phyloP scores from a whole-genome alignment of 2,329 filamentous ascomycete species.

The Talaromyces sp. region DNA sequence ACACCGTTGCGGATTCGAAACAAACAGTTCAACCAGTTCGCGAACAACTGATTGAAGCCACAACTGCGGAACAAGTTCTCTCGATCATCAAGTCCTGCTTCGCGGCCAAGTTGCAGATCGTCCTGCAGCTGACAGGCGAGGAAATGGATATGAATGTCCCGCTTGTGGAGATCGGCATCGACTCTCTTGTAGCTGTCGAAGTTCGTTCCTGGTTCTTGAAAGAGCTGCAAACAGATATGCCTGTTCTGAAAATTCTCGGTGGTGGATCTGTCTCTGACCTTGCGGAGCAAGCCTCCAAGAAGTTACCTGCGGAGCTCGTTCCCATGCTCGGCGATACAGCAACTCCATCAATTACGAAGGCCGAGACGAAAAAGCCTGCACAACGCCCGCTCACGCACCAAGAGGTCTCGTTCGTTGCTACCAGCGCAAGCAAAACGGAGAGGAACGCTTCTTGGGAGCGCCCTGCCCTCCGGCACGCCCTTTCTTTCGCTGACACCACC shows the following conservation, averaged over 20 bases:
- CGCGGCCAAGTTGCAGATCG: slow-evolving; percentile 27
- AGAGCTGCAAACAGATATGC: slow-evolving; percentile 17
- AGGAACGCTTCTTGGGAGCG: no score
- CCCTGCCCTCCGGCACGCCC: no score
- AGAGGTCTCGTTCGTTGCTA: no score
- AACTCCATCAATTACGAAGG: neutral
- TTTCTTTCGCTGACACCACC: no score
- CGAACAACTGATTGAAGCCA: neutral
- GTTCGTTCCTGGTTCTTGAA: slow-evolving; percentile 36
- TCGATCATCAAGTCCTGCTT: neutral
- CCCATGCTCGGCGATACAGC: neutral
- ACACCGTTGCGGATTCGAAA: no score
- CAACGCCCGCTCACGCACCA: no score
- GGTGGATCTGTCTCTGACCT: slow-evolving; percentile 14
- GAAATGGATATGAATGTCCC: slow-evolving; percentile 41
- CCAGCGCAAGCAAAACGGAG: no score
- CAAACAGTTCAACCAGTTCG: neutral
- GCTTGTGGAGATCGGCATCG: slow-evolving; percentile 30
- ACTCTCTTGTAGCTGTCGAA: slow-evolving; percentile 11
- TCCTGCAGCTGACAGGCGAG: slow-evolving; percentile 39
- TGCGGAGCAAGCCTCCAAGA: no score
- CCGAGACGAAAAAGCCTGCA: no score
- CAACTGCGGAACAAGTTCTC: neutral
- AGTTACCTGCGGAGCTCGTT: no score
- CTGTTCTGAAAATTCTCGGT: slow-evolving; percentile 22